Evolutionary conservation across 108 stramenopile genomes (phyloP).

Genomic region (Conticribra guillardii): DNA sequence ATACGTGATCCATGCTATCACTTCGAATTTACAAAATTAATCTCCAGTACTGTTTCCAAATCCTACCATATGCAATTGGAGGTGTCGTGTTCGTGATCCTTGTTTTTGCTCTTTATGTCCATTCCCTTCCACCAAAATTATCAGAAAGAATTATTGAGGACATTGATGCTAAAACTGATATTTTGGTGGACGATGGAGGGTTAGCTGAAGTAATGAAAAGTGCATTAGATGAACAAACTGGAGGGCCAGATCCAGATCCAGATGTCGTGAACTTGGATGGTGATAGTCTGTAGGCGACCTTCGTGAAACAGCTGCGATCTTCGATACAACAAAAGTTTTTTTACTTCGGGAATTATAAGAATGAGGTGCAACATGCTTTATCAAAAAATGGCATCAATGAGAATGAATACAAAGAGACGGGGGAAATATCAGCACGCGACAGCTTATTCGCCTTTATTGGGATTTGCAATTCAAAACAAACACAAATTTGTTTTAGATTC

Average conservation of each 20-base stretch:
- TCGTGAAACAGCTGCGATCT: too few relatives aligned
- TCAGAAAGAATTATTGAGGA: slow-evolving; percentile 16
- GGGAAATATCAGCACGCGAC: too few relatives aligned
- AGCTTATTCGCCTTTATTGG: too few relatives aligned
- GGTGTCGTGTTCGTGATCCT: slow-evolving; percentile 11
- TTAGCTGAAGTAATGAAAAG: slow-evolving; percentile 3
- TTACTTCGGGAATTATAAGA: too few relatives aligned
- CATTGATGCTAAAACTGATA: not conserved
- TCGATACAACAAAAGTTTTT: too few relatives aligned
- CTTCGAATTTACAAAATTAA: too few relatives aligned
- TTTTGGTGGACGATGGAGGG: not conserved
- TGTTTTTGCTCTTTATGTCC: slow-evolving; percentile 23
- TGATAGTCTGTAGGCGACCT: slow-evolving; percentile 23
- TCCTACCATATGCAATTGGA: slow-evolving; percentile 22
- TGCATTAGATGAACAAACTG: slow-evolving; percentile 1
- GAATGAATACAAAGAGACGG: too few relatives aligned
- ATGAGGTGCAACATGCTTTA: too few relatives aligned
- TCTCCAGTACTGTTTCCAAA: slow-evolving; percentile 25
- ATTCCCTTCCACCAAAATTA: slow-evolving; percentile 24
- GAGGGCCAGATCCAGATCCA: not conserved
- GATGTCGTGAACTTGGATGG: slow-evolving; percentile 36
- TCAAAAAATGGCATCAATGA: too few relatives aligned
- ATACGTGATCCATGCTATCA: too few relatives aligned
- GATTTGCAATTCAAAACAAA: too few relatives aligned
- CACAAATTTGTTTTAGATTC: too few relatives aligned